Conservation (phyloP, 805 yeast genomes). For the Millerozyma miso region DNA sequence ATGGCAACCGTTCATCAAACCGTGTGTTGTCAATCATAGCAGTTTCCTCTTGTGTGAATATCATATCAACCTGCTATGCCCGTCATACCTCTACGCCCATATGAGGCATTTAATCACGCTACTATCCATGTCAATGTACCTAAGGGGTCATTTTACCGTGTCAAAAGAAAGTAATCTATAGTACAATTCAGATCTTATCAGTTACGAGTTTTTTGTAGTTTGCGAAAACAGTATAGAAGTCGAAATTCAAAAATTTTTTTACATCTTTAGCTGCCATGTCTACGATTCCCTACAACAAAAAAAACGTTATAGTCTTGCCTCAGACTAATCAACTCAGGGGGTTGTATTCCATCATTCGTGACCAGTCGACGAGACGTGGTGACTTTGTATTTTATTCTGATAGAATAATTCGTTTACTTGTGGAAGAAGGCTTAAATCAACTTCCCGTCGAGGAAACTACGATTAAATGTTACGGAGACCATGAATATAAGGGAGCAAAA, state of each 20-base stretch:
- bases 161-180: too few species aligned
- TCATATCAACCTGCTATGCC: too few species aligned
- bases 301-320: constrained; percentile 66
- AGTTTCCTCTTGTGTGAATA: too few species aligned
- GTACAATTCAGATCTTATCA: neutral
- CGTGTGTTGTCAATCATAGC: too few species aligned
- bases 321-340: constrained; percentile 90
- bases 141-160: neutral
- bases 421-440: constrained; percentile 93
- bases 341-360: constrained; percentile 86
- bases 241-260: neutral
- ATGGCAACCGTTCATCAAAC: too few species aligned
- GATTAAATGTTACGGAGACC: constrained; percentile 75
- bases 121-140: too few species aligned
- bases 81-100: too few species aligned
- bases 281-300: constrained; percentile 1
- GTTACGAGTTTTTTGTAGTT: neutral
- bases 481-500: constrained; percentile 66
- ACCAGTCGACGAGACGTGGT: constrained; percentile 72
- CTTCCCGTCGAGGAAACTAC: constrained; percentile 73
- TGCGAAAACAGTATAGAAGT: neutral
- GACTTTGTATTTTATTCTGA: constrained; percentile 95
- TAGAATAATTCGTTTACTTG: constrained; percentile 86
- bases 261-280: neutral
- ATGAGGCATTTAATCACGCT: too few species aligned